These are phyloP conservation scores for Colletotrichum sp. DNA, from an alignment of 2,329 filamentous ascomycete species.

Conservation along the genomic window DNA sequence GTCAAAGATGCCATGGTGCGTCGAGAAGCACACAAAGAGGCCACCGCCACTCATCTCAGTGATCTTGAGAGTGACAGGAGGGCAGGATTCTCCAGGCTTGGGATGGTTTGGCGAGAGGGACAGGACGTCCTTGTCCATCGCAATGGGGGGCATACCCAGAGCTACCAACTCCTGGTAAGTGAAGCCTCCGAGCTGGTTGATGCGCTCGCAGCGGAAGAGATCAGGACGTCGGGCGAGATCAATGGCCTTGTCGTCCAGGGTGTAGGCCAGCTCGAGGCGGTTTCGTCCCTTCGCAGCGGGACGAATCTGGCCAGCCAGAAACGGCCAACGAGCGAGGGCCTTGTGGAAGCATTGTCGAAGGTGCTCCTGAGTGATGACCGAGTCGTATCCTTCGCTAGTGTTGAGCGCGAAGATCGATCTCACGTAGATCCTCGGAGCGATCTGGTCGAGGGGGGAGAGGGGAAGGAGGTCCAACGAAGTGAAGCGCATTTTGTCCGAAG, in stretches of 20 bases:
- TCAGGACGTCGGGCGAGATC: neutral
- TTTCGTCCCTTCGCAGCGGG: neutral
- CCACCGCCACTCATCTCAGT: neutral
- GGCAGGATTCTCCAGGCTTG: neutral
- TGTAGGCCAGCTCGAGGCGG: neutral
- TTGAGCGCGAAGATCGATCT: neutral
- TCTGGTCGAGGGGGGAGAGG: neutral
- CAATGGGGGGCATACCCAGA: neutral
- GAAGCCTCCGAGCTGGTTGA: neutral
- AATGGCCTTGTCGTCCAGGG: neutral
- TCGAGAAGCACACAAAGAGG: constrained; percentile 36
- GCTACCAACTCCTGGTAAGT: neutral
- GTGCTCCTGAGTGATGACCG: neutral
- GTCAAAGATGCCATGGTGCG: constrained; percentile 39
- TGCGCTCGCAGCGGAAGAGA: neutral
- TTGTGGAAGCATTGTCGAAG: neutral
- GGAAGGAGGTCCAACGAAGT: neutral
- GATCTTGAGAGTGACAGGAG: neutral
- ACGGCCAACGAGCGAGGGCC: neutral
- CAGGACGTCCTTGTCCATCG: constrained; percentile 12
- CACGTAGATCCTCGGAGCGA: constrained; percentile 14
- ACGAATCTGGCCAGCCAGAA: neutral
- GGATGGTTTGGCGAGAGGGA: constrained; percentile 7
- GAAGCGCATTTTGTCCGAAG: neutral
- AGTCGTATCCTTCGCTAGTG: neutral